Percentiles rank a stretch among this genome's conserved stretches.
Conservation (phyloP, 2,329 filamentous ascomycete genomes). For the Xylaria sp. region DNA sequence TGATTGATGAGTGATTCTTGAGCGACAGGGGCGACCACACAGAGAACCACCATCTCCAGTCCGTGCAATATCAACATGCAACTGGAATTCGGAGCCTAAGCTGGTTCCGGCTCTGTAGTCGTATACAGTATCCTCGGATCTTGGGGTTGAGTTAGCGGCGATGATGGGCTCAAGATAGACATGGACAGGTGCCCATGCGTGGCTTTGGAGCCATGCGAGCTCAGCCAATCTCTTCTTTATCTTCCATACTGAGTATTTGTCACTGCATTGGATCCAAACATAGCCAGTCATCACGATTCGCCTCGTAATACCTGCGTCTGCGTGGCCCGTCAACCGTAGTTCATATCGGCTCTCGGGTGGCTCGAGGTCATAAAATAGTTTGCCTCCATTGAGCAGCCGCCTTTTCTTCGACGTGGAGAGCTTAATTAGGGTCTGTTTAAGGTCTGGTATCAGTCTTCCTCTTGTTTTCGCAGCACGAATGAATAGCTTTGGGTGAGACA, state of each 20-base stretch:
- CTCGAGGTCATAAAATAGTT: not conserved
- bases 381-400: not conserved
- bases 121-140: not conserved
- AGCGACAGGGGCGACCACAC: conserved; percentile 2
- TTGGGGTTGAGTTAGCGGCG: not conserved
- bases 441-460: not conserved
- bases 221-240: conserved; percentile 11
- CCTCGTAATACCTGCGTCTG: not conserved
- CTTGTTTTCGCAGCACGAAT: not conserved
- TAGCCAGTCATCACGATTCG: not conserved
- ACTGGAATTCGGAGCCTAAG: not conserved
- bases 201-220: not conserved
- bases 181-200: conserved; percentile 3
- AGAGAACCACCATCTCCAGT: not conserved
- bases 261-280: conserved; percentile 3
- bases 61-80: conserved; percentile 4
- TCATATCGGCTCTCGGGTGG: not conserved
- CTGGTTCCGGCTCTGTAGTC: not conserved
- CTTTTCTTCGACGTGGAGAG: not conserved
- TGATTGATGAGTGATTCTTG: not conserved
- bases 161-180: conserved; percentile 1
- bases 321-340: not conserved
- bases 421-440: not conserved
- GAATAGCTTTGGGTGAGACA: not conserved
- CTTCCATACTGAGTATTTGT: not conserved